phyloP scores from a whole-genome alignment of 192 early-diverging fungal genomes.

The Coemansia sp. region DNA sequence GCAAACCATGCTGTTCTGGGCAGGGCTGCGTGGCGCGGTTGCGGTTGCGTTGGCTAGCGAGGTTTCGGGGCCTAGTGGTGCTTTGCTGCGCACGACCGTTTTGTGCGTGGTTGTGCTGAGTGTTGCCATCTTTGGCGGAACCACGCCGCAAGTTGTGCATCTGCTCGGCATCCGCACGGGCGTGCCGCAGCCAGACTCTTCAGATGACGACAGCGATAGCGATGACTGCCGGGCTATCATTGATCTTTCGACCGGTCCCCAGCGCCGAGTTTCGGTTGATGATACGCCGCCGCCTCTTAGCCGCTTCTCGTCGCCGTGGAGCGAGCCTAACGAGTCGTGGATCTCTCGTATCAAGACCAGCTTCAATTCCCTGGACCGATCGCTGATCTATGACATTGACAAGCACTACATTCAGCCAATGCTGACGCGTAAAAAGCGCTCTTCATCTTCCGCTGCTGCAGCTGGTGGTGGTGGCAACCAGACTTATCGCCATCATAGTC shows the following conservation, averaged over 20 bases:
- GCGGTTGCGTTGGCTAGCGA: constrained; percentile 92
- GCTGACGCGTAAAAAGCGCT: constrained; percentile 19
- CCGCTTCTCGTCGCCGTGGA: constrained; percentile 35
- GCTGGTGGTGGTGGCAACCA: neutral
- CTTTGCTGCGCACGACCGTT: constrained; percentile 83
- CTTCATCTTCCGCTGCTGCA: neutral
- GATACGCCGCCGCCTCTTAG: constrained; percentile 17
- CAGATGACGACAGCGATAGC: constrained; percentile 25
- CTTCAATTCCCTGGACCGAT: constrained; percentile 45
- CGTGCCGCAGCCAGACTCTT: constrained; percentile 52
- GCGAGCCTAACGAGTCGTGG: constrained; percentile 36
- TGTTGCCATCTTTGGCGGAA: constrained; percentile 90
- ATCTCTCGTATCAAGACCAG: constrained; percentile 36
- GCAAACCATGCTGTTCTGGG: constrained; percentile 96
- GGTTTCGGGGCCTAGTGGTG: constrained; percentile 63
- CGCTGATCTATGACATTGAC: constrained; percentile 46
- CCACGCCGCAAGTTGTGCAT: constrained; percentile 76
- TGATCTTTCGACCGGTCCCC: constrained; percentile 7
- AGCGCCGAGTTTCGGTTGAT: constrained; percentile 15
- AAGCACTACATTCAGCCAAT: constrained; percentile 43
- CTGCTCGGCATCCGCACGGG: constrained; percentile 76
- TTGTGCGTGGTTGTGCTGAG: constrained; percentile 90
- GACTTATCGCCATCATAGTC: neutral
- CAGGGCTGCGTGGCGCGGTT: constrained; percentile 92
- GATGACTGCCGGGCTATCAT: constrained; percentile 14